A percentile compares a stretch with the other conserved stretches of the same genome.
Evolutionary conservation across 1,284 basidiomycete species (phyloP).

Genomic region (Singerocomus rubriflavus): DNA sequence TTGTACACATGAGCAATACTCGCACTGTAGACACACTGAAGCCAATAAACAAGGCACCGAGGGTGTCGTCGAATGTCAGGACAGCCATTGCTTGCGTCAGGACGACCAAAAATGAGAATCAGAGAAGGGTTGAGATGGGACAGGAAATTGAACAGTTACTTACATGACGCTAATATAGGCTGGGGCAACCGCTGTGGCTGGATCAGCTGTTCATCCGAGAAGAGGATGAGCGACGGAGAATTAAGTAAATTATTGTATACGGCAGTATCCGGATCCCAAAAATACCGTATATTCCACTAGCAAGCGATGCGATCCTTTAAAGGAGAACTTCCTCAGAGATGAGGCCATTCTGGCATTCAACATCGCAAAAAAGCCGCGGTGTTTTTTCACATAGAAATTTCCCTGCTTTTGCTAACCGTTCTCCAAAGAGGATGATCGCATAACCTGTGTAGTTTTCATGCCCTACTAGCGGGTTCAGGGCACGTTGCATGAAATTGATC

Average conservation of each 20-base stretch:
- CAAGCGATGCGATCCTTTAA: neutral
- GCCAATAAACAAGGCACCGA: constrained; percentile 58
- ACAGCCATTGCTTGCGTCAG: constrained; percentile 15
- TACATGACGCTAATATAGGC: constrained; percentile 11
- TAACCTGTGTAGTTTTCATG: too few relatives aligned
- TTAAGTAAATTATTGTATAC: neutral
- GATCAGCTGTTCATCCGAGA: constrained; percentile 6
- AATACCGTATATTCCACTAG: neutral
- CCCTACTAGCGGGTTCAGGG: too few relatives aligned
- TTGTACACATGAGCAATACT: constrained; percentile 23
- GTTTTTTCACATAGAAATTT: too few relatives aligned
- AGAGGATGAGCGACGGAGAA: constrained; percentile 4
- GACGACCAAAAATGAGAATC: neutral
- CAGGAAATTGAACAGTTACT: neutral
- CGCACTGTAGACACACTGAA: constrained; percentile 48
- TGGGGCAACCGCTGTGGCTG: constrained; percentile 1
- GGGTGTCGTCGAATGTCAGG: constrained; percentile 44
- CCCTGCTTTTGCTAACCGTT: too few relatives aligned
- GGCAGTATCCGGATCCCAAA: neutral
- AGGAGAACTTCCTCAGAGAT: constrained; percentile 3
- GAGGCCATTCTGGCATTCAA: neutral
- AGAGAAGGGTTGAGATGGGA: neutral
- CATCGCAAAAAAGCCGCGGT: too few relatives aligned
- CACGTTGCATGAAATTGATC: neutral
- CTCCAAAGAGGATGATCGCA: too few relatives aligned